Base-by-base conservation (phyloP, 306 rosid genomes). In the Datisca glomerata region DNA sequence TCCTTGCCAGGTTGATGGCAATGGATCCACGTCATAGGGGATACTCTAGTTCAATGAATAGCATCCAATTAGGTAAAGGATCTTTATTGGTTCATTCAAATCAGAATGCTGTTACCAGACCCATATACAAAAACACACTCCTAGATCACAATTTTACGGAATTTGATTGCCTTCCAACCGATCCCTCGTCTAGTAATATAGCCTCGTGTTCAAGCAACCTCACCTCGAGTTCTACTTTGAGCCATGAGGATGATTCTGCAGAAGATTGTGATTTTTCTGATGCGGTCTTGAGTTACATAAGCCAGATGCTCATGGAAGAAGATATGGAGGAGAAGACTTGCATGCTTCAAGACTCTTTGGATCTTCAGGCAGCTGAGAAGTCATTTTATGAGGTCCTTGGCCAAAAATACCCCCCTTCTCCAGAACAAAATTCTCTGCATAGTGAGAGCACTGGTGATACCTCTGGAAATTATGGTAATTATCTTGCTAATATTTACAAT, bases 251-350 rank as follows among this genome's bases (percentile, higher is more conserved):
- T 6, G 80, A 72, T 69, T 82, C 69, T 17, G 72, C 59, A 1
- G 98, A 91, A 59, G 94, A 84, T 4, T 91, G 86, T 55, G 98
- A 91, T 34, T 91, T 91, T 67, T 80, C 96, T 14, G 94, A 91
- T 78, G 60, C 67, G 2, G 71, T 80, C 65, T 75, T 91, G 73
- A 53, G 56, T 7, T 91, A 72, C 67, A 91, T 91, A 39, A 80
- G 44, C 68, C 91, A 80, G 70, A 91, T 84, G 51, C 98, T 91
- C 13, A 91, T 91, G 98, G 96, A 91, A 51, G 96, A 84, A 63
- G 98, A 84, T 49, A 57, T 80, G 74, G 98, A 84, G 57, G 98
- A 80, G 32, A 84, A 70, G 71, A 65, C 77, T 24, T 76, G 91
- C 52, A 77, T 75, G 86, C 80, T 73, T 55, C 86, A 84, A 55